Conservation (phyloP, 2,329 filamentous ascomycete genomes). For the Fusarium hostae region DNA sequence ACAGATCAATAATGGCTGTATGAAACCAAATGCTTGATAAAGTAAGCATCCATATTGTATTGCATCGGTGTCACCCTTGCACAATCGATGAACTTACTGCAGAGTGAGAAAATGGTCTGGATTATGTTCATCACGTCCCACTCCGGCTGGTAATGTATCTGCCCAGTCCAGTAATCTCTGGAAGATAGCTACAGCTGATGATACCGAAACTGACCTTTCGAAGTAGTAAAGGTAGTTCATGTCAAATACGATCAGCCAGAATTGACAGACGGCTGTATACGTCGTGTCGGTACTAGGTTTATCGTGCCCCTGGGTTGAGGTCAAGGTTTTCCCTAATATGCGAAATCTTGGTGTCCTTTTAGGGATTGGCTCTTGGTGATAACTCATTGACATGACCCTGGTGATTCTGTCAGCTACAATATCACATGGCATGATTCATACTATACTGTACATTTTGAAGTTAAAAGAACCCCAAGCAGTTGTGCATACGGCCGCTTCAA, state of each 20-base stretch:
- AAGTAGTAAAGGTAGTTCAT: not conserved
- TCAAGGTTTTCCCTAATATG: not conserved
- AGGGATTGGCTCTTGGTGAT: fast-evolving
- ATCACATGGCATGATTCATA: not conserved
- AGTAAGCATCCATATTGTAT: not conserved
- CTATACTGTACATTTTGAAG: not conserved
- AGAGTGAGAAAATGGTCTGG: not conserved
- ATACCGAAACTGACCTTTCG: fast-evolving
- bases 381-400: not conserved
- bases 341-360: not conserved
- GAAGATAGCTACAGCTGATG: not conserved
- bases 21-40: fast-evolving
- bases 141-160: not conserved
- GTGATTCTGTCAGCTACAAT: fast-evolving
- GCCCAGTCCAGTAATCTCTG: not conserved
- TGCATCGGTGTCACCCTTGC: no score
- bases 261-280: fast-evolving
- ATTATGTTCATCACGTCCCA: not conserved
- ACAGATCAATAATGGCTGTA: fast-evolving
- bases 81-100: not conserved
- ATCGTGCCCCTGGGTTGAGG: not conserved
- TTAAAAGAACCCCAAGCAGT: not conserved
- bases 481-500: fast-evolving
- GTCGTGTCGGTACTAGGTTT: fast-evolving
- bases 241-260: not conserved